phyloP scores from a whole-genome alignment of 2,329 filamentous ascomycete species.

The Massarina eburnea region DNA sequence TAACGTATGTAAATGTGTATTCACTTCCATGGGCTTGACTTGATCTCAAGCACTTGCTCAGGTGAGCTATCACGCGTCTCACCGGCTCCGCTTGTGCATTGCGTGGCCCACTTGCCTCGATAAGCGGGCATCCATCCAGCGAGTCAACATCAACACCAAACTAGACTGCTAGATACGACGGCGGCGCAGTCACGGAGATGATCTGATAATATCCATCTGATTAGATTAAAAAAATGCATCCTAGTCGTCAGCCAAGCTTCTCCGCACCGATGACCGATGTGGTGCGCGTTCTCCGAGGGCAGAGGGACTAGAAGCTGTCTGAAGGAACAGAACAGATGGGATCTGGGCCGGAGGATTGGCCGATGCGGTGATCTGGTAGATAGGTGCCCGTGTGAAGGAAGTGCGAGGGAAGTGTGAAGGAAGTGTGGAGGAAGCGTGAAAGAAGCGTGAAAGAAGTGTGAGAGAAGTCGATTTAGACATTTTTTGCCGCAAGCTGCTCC shows the following conservation, averaged over 20 bases:
- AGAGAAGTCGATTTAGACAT: not conserved
- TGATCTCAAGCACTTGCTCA: not conserved
- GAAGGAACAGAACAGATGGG: no score
- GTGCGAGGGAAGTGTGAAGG: constrained; percentile 1
- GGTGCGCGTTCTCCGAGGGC: not conserved
- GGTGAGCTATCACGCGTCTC: not conserved
- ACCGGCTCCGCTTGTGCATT: not conserved
- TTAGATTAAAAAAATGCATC: not conserved
- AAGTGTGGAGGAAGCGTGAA: not conserved
- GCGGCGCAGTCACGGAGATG: constrained; percentile 19
- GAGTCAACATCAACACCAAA: not conserved
- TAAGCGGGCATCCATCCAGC: not conserved
- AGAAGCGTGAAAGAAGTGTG: not conserved
- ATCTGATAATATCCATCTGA: constrained; percentile 22
- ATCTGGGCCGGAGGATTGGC: no score
- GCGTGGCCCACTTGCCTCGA: not conserved
- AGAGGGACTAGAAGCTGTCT: no score
- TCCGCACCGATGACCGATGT: no score
- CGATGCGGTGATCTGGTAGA: no score
- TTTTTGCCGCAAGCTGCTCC: not conserved
- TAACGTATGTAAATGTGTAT: constrained; percentile 1
- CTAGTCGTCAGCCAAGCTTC: not conserved
- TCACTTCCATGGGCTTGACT: not conserved
- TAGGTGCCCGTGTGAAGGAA: not conserved
- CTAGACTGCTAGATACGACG: not conserved